Base-by-base conservation (phyloP, 164 flowering plant genomes). In the Cinnamomum chago region DNA sequence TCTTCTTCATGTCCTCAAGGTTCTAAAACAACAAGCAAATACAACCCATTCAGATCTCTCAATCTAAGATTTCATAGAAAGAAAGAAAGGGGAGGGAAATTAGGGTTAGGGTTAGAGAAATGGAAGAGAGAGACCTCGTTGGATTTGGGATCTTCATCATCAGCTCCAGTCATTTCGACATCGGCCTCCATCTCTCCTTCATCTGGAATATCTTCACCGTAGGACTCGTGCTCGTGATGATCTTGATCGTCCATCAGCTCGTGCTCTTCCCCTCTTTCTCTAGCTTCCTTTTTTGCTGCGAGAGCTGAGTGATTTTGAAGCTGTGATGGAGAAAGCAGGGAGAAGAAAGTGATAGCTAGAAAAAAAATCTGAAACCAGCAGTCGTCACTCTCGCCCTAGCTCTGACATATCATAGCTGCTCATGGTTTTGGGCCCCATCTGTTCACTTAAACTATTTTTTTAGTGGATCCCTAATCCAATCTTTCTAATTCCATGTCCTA, bases 1-100 rank as follows among this genome's bases (percentile, higher is more conserved):
- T 72, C 71, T 79, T 79, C 72, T 82, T 82, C 84, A 82, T 79
- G 68, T 79, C 80, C 25, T 79, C 82, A 67, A 82, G 70, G 22
- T 82, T 79, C 80, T 82, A 40, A 2, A 72, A 28, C 25, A 35
- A 3, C 17, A 33, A 24, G 6, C 14, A 27, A 60, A 60, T 9
- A 30, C 58, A 4, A 20, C 18, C 65, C 27, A 52, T 3, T 0
- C 30, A n/a, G 28, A n/a, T 1, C 60, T 10, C 55, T 10, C 67
- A 17, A 3, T 14, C 14, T 11, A 28, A 51, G 2, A 52, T 30
- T 5, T 30, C 33, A 30, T 30, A 30, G 35, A 30, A 30, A 4
- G 35, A 30, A 30, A 30, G 5, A 22, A 50, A 4, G 7, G n/a
- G 47, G 24, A 13, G 3, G 3, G 20, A 58, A 5, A 18, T 14